Conservation (phyloP, 2,329 filamentous ascomycete species). For the Aspergillus pseudonomiae region DNA sequence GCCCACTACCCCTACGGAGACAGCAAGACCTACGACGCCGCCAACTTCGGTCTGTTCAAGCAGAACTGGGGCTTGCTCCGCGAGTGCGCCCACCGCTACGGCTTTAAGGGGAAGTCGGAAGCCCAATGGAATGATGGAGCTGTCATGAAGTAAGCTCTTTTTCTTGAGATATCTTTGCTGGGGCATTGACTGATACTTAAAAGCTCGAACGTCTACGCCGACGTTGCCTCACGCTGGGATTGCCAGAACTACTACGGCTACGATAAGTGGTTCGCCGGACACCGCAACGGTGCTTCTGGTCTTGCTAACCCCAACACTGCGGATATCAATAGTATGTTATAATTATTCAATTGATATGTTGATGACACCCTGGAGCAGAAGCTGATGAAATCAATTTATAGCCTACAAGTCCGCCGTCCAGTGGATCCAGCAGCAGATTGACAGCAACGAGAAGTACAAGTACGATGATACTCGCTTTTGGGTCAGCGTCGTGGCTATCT, state of each 20-base stretch:
- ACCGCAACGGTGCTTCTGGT: constrained; percentile 27
- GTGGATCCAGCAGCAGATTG: constrained; percentile 35
- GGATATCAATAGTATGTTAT: constrained; percentile 10
- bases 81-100: constrained; percentile 6
- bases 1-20: constrained; percentile 29
- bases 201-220: constrained; percentile 22
- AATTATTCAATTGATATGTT: no score
- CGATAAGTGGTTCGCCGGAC: constrained; percentile 30
- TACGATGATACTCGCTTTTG: constrained; percentile 35
- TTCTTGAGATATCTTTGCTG: no score
- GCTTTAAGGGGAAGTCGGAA: constrained; percentile 24
- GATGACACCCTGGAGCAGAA: not conserved
- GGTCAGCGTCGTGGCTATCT: constrained; percentile 21
- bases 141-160: constrained; percentile 18
- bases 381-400: not conserved
- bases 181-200: not conserved
- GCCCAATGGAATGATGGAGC: constrained; percentile 26
- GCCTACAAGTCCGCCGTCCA: constrained; percentile 30
- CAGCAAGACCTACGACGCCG: constrained; percentile 20
- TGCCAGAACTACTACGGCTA: constrained; percentile 29
- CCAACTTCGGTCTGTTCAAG: constrained; percentile 20
- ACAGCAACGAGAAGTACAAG: constrained; percentile 22
- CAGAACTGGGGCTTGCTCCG: constrained; percentile 15
- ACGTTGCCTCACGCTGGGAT: constrained; percentile 27
- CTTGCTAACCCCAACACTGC: constrained; percentile 25